A percentile compares a stretch with the other conserved stretches of the same genome.
Evolutionary conservation across 768 basidiomycete species (phyloP).

Genomic region (Suillus cothurnatus): DNA sequence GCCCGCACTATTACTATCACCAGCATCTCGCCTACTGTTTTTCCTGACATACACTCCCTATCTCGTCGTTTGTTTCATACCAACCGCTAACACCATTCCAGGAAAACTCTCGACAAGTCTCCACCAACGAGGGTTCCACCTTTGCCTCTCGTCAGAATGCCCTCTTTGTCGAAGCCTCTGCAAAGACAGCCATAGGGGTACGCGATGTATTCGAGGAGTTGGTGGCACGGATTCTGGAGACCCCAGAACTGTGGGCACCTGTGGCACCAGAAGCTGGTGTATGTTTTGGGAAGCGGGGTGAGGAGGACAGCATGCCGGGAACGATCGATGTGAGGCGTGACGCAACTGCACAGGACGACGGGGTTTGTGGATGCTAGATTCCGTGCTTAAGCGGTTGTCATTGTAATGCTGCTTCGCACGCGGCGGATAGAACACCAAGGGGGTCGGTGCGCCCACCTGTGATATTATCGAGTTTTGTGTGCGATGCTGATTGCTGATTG

Average conservation of each 20-base stretch:
- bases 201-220: constrained; percentile 75
- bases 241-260: constrained; percentile 76
- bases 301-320: constrained; percentile 42
- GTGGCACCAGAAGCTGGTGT: constrained; percentile 22
- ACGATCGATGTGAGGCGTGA: constrained; percentile 37
- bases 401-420: not conserved
- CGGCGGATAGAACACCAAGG: not conserved
- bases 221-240: constrained; percentile 81
- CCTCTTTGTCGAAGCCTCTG: constrained; percentile 89
- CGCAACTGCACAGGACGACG: not conserved
- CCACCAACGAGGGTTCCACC: constrained; percentile 70
- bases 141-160: constrained; percentile 85
- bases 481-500: not conserved
- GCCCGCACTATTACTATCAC: not conserved
- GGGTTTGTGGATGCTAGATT: constrained; percentile 2
- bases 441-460: not conserved
- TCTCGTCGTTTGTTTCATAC: not conserved
- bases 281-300: constrained; percentile 13
- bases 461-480: not conserved
- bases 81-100: constrained; percentile 28
- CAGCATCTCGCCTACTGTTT: not conserved
- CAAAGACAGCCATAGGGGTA: constrained; percentile 88
- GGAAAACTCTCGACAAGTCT: constrained; percentile 91
- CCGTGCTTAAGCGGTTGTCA: not conserved
- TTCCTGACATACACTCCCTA: not conserved